Evolutionary conservation across 2,329 filamentous ascomycete species (phyloP), one percentile per base, ranked within the genome.

Genomic region (Chrysoporthe deuterocubensis): DNA sequence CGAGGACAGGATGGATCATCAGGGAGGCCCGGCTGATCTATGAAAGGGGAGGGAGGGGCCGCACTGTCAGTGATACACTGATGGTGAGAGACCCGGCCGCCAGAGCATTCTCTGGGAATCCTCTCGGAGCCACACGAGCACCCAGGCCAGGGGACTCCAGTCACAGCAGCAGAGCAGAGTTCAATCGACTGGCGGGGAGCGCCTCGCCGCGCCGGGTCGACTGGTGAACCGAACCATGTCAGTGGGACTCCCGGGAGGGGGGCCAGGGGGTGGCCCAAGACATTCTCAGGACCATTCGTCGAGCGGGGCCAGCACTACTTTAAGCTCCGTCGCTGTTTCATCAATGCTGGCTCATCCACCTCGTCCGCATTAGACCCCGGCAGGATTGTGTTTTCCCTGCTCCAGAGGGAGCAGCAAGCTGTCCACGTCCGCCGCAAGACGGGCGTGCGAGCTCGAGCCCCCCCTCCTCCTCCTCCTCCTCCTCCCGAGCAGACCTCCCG

Each of bases 51-150:
- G 21, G 72, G 73, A 74, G 72, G 70, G 62, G 60, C 64, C 64
- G 67, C 71, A 72, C 71, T 73, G 72, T 68, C 74, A 76, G 75
- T 78, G 78, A 79, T 75, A 80, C 79, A 79, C 73, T 74, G 75
- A 67, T 71, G 77, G 62, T 26, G 48, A 64, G 62, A 64, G 62
- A 64, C 78, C 68, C 66, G 67, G 67, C 66, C 66, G 46, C 52
- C 57, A 40, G 40, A 37, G 46, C 61, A n/a, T 42, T 67, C 54
- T 66, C 67, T 65, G 56, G 52, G 50, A 59, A 61, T 69, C 64
- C 64, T 67, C 32, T 65, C 58, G 43, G 34, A 63, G 59, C 62
- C 46, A 40, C 26, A 59, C 54, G 43, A 59, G 46, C 52, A 40
- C 5, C 40, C 21, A 64, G 61, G n/a, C 60, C 26, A 46, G 61